These are phyloP conservation scores for Annulohypoxylon nitens DNA, from an alignment of 495 filamentous ascomycete genomes.

Conservation along the genomic window DNA sequence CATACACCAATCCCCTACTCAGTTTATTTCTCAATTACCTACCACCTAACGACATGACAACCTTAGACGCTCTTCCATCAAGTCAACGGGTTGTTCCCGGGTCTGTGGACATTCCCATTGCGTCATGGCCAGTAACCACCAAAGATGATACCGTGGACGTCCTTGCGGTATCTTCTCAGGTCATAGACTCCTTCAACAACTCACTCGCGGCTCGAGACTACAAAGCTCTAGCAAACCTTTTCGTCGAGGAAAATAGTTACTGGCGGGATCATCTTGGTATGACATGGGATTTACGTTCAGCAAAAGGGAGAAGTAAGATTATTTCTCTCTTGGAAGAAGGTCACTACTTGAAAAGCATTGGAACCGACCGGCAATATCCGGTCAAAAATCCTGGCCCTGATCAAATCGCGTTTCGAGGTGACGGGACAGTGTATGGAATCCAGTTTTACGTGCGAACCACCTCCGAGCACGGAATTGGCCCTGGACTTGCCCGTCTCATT, in stretches of 20 bases:
- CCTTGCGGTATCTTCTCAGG: constrained; percentile 56
- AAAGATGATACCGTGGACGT: constrained; percentile 58
- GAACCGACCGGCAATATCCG: constrained; percentile 61
- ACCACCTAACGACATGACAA: constrained; percentile 15
- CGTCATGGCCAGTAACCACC: constrained; percentile 55
- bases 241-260: constrained; percentile 67
- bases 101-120: constrained; percentile 65
- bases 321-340: constrained; percentile 60
- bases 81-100: constrained; percentile 71
- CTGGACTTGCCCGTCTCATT: constrained; percentile 69
- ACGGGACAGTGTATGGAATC: constrained; percentile 64
- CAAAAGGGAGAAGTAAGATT: constrained; percentile 68
- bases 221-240: constrained; percentile 57
- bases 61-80: constrained; percentile 53
- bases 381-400: constrained; percentile 62
- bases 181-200: constrained; percentile 64
- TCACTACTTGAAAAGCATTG: constrained; percentile 58
- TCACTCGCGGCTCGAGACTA: constrained; percentile 57
- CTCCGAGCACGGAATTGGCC: constrained; percentile 67
- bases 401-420: constrained; percentile 58
- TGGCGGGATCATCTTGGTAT: constrained; percentile 74
- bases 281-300: constrained; percentile 71
- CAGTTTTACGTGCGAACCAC: constrained; percentile 66
- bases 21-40: not conserved
- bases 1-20: not conserved